Conservation (phyloP, 768 basidiomycete species). For the Panaeolus cyanescens region DNA sequence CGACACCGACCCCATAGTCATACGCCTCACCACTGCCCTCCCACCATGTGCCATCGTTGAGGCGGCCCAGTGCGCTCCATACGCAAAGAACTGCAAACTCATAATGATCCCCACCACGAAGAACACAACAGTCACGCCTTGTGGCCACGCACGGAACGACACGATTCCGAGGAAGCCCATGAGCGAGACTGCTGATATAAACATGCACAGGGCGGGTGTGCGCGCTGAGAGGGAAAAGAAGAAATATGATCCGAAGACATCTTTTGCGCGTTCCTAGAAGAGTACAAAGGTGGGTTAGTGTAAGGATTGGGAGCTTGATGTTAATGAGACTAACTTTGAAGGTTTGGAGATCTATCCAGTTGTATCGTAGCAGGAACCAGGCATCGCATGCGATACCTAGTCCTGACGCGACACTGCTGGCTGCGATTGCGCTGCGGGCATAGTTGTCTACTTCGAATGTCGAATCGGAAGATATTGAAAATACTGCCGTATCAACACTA, state of each 20-base stretch:
- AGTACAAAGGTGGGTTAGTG: background rate
- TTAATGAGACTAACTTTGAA: slow-evolving; percentile 49
- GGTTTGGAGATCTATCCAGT: slow-evolving; percentile 48
- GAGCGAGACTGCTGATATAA: slow-evolving; percentile 55
- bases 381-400: slow-evolving; percentile 64
- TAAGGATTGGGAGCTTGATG: background rate
- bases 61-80: slow-evolving; percentile 42
- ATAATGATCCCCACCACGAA: slow-evolving; percentile 59
- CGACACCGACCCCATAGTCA: slow-evolving; percentile 5
- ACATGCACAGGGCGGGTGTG: slow-evolving; percentile 62
- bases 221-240: slow-evolving; percentile 72
- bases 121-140: slow-evolving; percentile 59
- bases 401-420: slow-evolving; percentile 61
- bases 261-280: slow-evolving; percentile 46
- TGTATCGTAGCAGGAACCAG: slow-evolving; percentile 69
- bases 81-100: slow-evolving; percentile 68
- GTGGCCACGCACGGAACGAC: slow-evolving; percentile 65
- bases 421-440: slow-evolving; percentile 53
- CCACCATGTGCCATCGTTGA: slow-evolving; percentile 25
- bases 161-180: slow-evolving; percentile 62
- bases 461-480: slow-evolving; percentile 57
- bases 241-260: slow-evolving; percentile 60
- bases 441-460: slow-evolving; percentile 50
- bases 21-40: slow-evolving; percentile 20
- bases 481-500: slow-evolving; percentile 58